phyloP scores from a whole-genome alignment of 1,284 basidiomycete species.

The Agaricales sp. region DNA sequence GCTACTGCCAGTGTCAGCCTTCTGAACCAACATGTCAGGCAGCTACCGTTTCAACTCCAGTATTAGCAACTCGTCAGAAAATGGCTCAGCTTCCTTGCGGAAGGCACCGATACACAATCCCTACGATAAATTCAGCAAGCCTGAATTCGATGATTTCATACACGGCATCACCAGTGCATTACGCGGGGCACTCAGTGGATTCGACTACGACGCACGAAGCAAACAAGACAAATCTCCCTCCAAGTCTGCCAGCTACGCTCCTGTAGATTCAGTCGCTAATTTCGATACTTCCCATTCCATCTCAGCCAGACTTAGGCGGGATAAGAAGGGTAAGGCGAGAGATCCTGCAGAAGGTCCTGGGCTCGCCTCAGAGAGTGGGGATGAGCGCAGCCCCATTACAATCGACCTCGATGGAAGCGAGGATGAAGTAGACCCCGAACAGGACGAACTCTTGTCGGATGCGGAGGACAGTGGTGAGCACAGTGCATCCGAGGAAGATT shows the following conservation, averaged over 20 bases:
- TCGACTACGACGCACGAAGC: conserved; percentile 20
- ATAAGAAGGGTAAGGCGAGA: conserved; percentile 46
- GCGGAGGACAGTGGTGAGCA: conserved; percentile 13
- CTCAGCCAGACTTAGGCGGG: conserved; percentile 25
- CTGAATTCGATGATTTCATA: conserved; percentile 61
- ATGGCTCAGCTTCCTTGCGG: not conserved
- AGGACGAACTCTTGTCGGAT: conserved; percentile 12
- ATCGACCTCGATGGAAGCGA: conserved; percentile 13
- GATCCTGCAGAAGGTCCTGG: conserved; percentile 49
- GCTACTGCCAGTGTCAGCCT: too few relatives aligned
- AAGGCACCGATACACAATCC: conserved; percentile 51
- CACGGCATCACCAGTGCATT: conserved; percentile 47
- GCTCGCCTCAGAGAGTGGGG: conserved; percentile 15
- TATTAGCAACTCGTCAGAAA: not conserved
- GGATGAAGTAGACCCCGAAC: conserved; percentile 13
- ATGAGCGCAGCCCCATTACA: conserved; percentile 8
- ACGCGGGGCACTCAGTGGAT: conserved; percentile 40
- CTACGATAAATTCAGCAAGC: conserved; percentile 57
- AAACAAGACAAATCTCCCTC: conserved; percentile 9
- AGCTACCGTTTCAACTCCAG: not conserved
- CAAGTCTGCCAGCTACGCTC: conserved; percentile 11
- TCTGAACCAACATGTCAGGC: not conserved
- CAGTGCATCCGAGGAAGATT: conserved; percentile 11
- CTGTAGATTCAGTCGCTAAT: conserved; percentile 15
- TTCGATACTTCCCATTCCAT: not conserved